phyloP scores from a whole-genome alignment of 495 filamentous ascomycete species.

The Penicillium soppii region DNA sequence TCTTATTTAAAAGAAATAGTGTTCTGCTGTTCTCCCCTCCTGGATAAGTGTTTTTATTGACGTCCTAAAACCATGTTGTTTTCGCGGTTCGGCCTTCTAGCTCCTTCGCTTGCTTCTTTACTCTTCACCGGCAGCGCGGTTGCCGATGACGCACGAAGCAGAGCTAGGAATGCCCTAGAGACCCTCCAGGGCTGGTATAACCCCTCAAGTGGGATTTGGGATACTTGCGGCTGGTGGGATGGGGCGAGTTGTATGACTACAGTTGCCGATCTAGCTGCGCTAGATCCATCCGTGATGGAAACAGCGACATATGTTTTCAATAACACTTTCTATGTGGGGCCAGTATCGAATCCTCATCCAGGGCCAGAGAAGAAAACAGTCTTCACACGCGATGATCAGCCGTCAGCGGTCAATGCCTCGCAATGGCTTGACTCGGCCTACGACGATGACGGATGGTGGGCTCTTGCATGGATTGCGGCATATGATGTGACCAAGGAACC shows the following conservation, averaged over 20 bases:
- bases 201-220: constrained; percentile 58
- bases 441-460: constrained; percentile 77
- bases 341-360: constrained; percentile 24
- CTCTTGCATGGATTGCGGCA: constrained; percentile 61
- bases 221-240: constrained; percentile 75
- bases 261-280: constrained; percentile 58
- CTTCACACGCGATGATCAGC: constrained; percentile 5
- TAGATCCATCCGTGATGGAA: constrained; percentile 34
- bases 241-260: constrained; percentile 66
- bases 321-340: constrained; percentile 37
- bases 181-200: constrained; percentile 67
- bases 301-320: constrained; percentile 40
- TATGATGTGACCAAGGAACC: constrained; percentile 59
- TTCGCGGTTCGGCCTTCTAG: constrained; percentile 5
- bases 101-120: constrained; percentile 5
- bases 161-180: constrained; percentile 46
- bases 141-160: constrained; percentile 21
- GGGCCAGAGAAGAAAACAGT: constrained; percentile 17
- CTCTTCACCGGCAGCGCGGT: constrained; percentile 4
- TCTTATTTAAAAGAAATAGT: constrained; percentile 15
- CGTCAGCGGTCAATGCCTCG: constrained; percentile 17
- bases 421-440: constrained; percentile 60
- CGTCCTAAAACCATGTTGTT: constrained; percentile 13
- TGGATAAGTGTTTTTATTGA: constrained; percentile 1
- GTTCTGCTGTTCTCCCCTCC: neutral